A percentile compares a stretch with the other conserved stretches of the same genome.
phyloP scores from a whole-genome alignment of 2,329 filamentous ascomycete genomes.

The Chaetomiaceae sp. region DNA sequence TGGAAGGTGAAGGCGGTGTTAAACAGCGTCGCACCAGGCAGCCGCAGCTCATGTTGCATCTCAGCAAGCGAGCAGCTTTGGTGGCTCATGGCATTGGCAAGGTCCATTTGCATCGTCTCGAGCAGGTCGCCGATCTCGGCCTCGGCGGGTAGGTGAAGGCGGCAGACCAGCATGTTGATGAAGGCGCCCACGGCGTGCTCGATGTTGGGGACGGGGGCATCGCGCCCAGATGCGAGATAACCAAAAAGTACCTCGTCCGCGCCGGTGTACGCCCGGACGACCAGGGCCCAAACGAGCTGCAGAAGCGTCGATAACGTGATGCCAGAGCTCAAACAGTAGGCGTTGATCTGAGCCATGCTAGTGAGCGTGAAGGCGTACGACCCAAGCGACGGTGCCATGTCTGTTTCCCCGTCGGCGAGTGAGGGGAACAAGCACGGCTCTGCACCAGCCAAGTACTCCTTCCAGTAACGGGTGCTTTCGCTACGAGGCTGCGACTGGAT shows the following conservation, averaged over 20 bases:
- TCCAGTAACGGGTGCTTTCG: constrained; percentile 26
- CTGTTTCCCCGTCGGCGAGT: constrained; percentile 14
- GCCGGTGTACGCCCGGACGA: constrained; percentile 42
- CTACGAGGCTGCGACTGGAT: constrained; percentile 19
- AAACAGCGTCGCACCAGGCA: constrained; percentile 25
- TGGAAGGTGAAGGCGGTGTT: constrained; percentile 32
- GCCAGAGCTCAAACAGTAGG: constrained; percentile 34
- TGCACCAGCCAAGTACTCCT: constrained; percentile 20
- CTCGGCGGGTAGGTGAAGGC: constrained; percentile 33
- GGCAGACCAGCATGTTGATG: constrained; percentile 50
- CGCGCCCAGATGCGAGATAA: constrained; percentile 47
- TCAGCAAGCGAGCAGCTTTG: constrained; percentile 45
- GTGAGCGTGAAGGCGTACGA: constrained; percentile 17
- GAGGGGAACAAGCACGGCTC: constrained; percentile 28
- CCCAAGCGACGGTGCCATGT: constrained; percentile 13
- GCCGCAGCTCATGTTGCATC: constrained; percentile 33
- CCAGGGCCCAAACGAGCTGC: constrained; percentile 46
- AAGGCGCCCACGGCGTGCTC: constrained; percentile 45
- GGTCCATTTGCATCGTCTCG: constrained; percentile 39
- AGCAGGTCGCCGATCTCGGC: constrained; percentile 34
- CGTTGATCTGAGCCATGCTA: constrained; percentile 17
- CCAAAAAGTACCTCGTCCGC: constrained; percentile 46
- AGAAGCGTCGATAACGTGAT: constrained; percentile 45
- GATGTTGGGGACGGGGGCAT: constrained; percentile 43
- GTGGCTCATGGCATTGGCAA: constrained; percentile 40